Percentiles rank a stretch among this genome's conserved stretches.
Evolutionary conservation across 805 yeast species (phyloP).

Genomic region (Spathaspora sp.): DNA sequence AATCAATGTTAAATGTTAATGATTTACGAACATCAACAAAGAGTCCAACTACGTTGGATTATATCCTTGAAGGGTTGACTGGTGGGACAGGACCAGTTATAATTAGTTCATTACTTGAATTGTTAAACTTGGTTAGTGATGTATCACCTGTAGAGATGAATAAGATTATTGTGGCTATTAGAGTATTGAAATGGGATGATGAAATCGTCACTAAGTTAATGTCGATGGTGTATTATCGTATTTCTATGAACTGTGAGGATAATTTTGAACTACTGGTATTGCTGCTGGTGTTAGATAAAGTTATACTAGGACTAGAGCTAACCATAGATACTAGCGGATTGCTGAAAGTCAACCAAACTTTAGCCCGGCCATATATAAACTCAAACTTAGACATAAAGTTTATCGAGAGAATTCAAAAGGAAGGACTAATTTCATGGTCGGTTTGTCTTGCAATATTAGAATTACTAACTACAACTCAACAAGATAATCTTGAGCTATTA

Average conservation of each 20-base stretch:
- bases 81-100: neutral
- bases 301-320: neutral
- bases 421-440: neutral
- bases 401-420: neutral
- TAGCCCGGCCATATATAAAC: neutral
- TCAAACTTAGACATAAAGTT: neutral
- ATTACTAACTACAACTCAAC: neutral
- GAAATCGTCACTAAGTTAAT: neutral
- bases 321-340: neutral
- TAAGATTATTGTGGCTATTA: neutral
- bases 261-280: neutral
- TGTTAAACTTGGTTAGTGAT: neutral
- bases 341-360: neutral
- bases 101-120: neutral
- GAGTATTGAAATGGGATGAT: neutral
- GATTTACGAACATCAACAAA: constrained; percentile 15
- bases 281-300: neutral
- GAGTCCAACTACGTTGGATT: constrained; percentile 1
- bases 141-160: neutral
- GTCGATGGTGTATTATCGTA: neutral
- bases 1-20: constrained; percentile 10
- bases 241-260: neutral
- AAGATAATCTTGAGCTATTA: neutral
- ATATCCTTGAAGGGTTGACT: constrained; percentile 15
- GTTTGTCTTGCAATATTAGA: neutral